phyloP scores from a whole-genome alignment of 148 eudicot species.

The Chenopodium formosanum region DNA sequence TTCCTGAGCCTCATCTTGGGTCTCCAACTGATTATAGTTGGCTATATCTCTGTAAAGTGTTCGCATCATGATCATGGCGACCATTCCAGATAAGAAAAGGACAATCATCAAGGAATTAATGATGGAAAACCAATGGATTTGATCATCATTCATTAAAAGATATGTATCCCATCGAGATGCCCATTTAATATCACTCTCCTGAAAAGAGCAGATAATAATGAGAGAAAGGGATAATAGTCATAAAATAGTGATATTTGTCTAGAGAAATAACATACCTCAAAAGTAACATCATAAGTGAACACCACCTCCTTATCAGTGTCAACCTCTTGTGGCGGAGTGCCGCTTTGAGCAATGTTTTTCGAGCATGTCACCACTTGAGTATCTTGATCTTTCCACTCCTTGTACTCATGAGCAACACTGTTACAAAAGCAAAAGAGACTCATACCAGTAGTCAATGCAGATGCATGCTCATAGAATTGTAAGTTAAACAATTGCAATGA shows the following conservation, averaged over 20 bases:
- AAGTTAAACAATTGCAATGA: not conserved
- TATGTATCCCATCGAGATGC: conserved; percentile 62
- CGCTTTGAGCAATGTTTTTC: conserved; percentile 42
- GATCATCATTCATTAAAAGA: conserved; percentile 57
- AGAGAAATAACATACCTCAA: conserved; percentile 40
- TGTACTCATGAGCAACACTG: conserved; percentile 62
- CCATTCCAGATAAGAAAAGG: conserved; percentile 53
- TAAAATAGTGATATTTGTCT: not conserved
- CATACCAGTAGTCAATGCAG: not conserved
- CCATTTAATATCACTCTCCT: conserved; percentile 55
- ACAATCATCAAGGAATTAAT: conserved; percentile 53
- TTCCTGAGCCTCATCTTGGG: conserved; percentile 57
- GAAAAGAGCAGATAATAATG: conserved; percentile 16
- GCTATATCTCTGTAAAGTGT: conserved; percentile 56
- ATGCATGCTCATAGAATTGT: not conserved
- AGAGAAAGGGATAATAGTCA: not conserved
- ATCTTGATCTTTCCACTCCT: conserved; percentile 57
- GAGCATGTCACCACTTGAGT: conserved; percentile 53
- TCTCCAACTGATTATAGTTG: conserved; percentile 51
- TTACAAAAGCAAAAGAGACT: conserved; percentile 18
- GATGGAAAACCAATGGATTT: conserved; percentile 56
- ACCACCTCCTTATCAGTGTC: conserved; percentile 49
- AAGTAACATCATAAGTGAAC: conserved; percentile 55
- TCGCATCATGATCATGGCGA: conserved; percentile 64
- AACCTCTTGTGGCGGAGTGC: conserved; percentile 55